Conservation (phyloP, 129 eudicot species). For the Ambrosia artemisiifolia region DNA sequence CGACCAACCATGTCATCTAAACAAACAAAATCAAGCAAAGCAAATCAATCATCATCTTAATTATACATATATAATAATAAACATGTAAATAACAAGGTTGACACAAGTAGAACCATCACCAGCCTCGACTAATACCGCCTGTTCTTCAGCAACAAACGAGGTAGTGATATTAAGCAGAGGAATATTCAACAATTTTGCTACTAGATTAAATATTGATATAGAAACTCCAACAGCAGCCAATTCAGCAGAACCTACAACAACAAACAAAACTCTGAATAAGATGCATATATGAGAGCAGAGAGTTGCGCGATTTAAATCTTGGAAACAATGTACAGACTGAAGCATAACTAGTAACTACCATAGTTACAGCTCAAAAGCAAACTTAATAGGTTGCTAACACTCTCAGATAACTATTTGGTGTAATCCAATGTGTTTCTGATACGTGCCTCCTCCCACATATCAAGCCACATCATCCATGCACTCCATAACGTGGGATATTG, state of each 20-base stretch:
- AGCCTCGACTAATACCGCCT: constrained; percentile 46
- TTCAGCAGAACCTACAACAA: constrained; percentile 72
- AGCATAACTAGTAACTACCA: not conserved
- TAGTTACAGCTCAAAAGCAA: not conserved
- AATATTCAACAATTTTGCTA: constrained; percentile 84
- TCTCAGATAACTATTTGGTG: not conserved
- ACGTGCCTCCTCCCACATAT: too few relatives aligned
- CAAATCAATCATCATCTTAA: constrained; percentile 8
- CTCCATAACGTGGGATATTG: too few relatives aligned
- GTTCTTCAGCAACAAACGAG: constrained; percentile 97
- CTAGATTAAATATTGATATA: constrained; percentile 81
- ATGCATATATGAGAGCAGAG: constrained; percentile 6
- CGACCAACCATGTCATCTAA: constrained; percentile 30
- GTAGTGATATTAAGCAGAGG: constrained; percentile 93
- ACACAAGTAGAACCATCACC: constrained; percentile 25
- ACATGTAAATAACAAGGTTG: constrained; percentile 33
- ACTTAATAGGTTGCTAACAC: not conserved
- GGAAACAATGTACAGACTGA: not conserved
- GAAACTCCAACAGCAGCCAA: constrained; percentile 99
- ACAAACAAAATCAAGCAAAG: constrained; percentile 21
- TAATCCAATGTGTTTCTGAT: not conserved
- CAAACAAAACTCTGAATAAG: constrained; percentile 10
- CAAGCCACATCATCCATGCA: too few relatives aligned
- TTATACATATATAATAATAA: not conserved
- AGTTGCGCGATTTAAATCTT: not conserved